Base-by-base conservation (phyloP, 176 grass and related monocot species). In the Avena insularis region DNA sequence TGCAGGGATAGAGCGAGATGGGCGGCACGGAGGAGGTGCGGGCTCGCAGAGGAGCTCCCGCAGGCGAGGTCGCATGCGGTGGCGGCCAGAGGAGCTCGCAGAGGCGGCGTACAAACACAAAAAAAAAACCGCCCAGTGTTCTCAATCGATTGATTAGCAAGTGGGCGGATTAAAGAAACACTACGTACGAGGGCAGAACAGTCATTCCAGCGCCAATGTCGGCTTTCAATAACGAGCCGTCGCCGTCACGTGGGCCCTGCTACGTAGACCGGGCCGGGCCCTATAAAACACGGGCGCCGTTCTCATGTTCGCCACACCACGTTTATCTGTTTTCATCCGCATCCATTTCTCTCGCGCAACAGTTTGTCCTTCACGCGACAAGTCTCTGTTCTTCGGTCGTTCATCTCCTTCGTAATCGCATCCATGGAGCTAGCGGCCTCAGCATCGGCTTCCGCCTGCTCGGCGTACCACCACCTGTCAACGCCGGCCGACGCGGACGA, bases 391-490 rank as follows among this genome's bases (percentile, higher is more conserved):
- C 79, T 45, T 17, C n/a, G n/a, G 43, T 4, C 35, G 35, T 1
- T 47, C 46, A 11, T 47, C 46, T 53, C 59, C 21, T 43, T 31
- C 0, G 20, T 11, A 9, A 9, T 69, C 25, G 55, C 62, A 1
- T 17, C 31, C 65, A 90, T 90, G 88, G 85, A 86, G 81, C 55
- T 87, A 1, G 77, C 90, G 0, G n/a, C 46, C 0, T 91, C 86
- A 29, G 60, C 78, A 2, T 92, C 84, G 12, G 85, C 54, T 65
- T 86, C 89, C 36, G 79, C 83, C 59, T 86, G 76, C 80, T 87
- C 87, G 58, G 86, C 68, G 76, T 91, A 81, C 59, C 14, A 60
- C 80, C 33, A 84, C 13, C 79, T 90, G 74, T 87, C 89, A 6
- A 1, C 84, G 12, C 33, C 75, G 6, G 29, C 78, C 19, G 13